Evolutionary conservation across 306 rosid species (phyloP), one percentile per base, ranked within the genome.

Genomic region (Cicer bijugum): DNA sequence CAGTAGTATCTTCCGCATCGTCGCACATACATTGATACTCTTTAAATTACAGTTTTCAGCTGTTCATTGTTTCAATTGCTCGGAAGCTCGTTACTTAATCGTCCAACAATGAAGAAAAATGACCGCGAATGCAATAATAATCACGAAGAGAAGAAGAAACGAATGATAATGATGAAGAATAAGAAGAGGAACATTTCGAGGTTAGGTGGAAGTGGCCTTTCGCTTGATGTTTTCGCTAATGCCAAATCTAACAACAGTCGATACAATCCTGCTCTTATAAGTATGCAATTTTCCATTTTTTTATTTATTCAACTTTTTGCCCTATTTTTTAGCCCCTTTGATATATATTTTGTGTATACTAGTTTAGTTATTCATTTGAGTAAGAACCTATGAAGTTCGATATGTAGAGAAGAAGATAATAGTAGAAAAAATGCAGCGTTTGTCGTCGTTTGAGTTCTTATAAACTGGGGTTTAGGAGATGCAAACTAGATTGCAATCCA

Each of bases 181-280:
- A 81, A 44, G 35, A 86, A 69, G 62, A 85, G 55, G 51, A 89
- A 86, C 74, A 6, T 55, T 78, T 73, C 76, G 47, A 78, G 93
- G 69, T 71, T 85, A 52, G 91, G 96, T 1, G 88, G 91, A 43
- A 50, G 85, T 42, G 96, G 94, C 7, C 92, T 83, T 71, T 88
- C 93, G 8, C 92, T 90, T 37, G 62, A 84, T 7, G 89, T 71
- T 43, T 92, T 87, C 44, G 90, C 88, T 12, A 87, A 86, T 67
- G 87, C 88, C 9, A 91, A 86, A 80, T 84, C 95, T 9, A 78
- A 63, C 5, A 78, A 78, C 84, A 69, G 53, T 78, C 74, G 74
- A 85, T 94, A 86, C 62, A 94, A 91, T 52, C 97, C 96, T 11
- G 78, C 99, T 69, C 9, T 83, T 68, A 90, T 94, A 68, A 91